Evolutionary conservation across 495 filamentous ascomycete genomes (phyloP).

Genomic region (Talaromyces stipitatus): DNA sequence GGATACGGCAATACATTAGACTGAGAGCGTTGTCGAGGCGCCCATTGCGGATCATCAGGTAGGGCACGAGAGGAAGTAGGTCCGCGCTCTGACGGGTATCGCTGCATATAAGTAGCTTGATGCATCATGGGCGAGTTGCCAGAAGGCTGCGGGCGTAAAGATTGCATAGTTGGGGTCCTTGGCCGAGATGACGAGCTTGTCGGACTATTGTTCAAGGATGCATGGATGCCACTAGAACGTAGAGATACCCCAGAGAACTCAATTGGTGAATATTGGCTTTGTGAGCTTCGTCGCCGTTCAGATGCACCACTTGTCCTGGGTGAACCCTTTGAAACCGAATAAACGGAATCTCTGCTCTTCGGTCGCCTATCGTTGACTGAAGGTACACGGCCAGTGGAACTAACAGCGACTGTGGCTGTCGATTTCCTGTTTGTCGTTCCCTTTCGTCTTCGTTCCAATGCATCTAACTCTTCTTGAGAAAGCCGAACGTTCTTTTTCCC

Average conservation of each 20-base stretch:
- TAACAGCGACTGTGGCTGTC: constrained; percentile 15
- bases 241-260: constrained; percentile 5
- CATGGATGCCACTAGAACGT: neutral
- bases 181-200: constrained; percentile 31
- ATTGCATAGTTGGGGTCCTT: constrained; percentile 31
- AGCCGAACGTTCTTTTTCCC: constrained; percentile 72
- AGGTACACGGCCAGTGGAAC: constrained; percentile 9
- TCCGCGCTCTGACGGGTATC: constrained; percentile 18
- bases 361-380: constrained; percentile 8
- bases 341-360: constrained; percentile 2
- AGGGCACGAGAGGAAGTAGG: constrained; percentile 24
- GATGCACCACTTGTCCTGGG: neutral
- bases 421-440: constrained; percentile 32
- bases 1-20: constrained; percentile 24
- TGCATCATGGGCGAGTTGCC: constrained; percentile 27
- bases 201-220: constrained; percentile 8
- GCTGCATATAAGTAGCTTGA: constrained; percentile 21
- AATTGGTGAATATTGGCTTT: neutral
- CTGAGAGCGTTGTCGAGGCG: constrained; percentile 30
- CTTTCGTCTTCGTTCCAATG: constrained; percentile 61
- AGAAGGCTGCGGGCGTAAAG: constrained; percentile 27
- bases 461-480: constrained; percentile 65
- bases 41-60: constrained; percentile 41
- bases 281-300: constrained; percentile 2
- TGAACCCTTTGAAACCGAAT: constrained; percentile 9